phyloP scores from a whole-genome alignment of 2,329 filamentous ascomycete species.

The Lachnellula hyalina region DNA sequence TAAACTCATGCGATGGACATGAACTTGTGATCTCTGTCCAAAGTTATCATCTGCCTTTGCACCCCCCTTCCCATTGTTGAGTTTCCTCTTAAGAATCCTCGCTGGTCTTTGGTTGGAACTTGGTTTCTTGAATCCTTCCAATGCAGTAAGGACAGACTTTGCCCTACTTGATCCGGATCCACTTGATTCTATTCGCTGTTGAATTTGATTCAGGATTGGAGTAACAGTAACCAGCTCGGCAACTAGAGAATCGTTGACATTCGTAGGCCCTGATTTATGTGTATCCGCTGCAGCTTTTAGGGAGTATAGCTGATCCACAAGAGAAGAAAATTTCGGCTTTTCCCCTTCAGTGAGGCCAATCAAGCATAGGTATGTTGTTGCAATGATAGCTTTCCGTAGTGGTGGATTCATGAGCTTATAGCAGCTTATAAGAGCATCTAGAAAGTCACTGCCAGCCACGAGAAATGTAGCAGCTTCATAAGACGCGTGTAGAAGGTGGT shows the following conservation, averaged over 20 bases:
- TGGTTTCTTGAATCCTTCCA: constrained; percentile 55
- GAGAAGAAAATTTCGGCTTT: constrained; percentile 64
- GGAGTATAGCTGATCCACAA: constrained; percentile 79
- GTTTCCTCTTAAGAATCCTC: constrained; percentile 46
- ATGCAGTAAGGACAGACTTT: constrained; percentile 53
- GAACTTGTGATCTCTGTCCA: constrained; percentile 31
- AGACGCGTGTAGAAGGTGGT: constrained; percentile 58
- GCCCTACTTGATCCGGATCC: constrained; percentile 49
- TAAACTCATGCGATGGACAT: constrained; percentile 77
- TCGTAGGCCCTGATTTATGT: constrained; percentile 50
- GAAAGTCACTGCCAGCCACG: constrained; percentile 79
- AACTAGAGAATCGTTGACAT: constrained; percentile 66
- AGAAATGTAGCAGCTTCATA: constrained; percentile 56
- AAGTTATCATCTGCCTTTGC: constrained; percentile 33
- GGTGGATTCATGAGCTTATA: constrained; percentile 60
- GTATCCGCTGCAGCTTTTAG: constrained; percentile 67
- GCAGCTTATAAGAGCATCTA: constrained; percentile 67
- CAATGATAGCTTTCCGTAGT: constrained; percentile 62
- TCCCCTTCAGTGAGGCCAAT: constrained; percentile 62
- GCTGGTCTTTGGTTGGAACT: constrained; percentile 48
- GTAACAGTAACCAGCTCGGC: constrained; percentile 77
- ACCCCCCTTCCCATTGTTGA: constrained; percentile 61
- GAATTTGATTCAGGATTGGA: constrained; percentile 62
- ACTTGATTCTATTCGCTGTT: constrained; percentile 46
- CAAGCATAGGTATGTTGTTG: constrained; percentile 70